Percentiles rank a stretch among this genome's conserved stretches.
These are phyloP conservation scores for Symbiotaphrina buchneri DNA, from an alignment of 495 filamentous ascomycete species.

Conservation along the genomic window DNA sequence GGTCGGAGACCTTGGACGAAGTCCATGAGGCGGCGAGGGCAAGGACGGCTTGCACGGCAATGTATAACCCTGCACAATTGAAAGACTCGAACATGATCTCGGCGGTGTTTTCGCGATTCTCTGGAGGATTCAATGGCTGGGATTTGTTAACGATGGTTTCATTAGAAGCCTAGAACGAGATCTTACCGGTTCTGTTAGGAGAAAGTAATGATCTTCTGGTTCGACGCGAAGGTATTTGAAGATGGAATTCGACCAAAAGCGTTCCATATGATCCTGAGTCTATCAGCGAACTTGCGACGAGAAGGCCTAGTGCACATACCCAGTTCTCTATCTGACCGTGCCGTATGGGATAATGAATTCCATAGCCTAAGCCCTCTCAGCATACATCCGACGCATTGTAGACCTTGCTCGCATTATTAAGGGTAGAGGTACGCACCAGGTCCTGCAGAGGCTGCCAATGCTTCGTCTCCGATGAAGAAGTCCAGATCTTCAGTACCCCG, in stretches of 20 bases:
- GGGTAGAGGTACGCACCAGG: constrained; percentile 31
- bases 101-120: constrained; percentile 96
- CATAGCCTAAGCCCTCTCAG: constrained; percentile 40
- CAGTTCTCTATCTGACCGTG: constrained; percentile 98
- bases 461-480: constrained; percentile 97
- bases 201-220: constrained; percentile 94
- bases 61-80: constrained; percentile 97
- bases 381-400: not conserved
- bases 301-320: constrained; percentile 23
- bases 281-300: not conserved
- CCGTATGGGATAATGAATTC: constrained; percentile 87
- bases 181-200: constrained; percentile 85
- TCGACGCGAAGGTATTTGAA: constrained; percentile 98
- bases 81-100: constrained; percentile 99
- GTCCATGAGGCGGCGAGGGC: constrained; percentile 96
- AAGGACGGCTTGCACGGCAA: constrained; percentile 92
- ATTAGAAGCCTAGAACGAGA: not conserved
- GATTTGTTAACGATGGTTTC: not conserved
- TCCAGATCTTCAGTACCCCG: constrained; percentile 94
- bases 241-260: constrained; percentile 99
- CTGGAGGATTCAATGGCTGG: constrained; percentile 88
- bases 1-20: constrained; percentile 86
- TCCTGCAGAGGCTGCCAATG: constrained; percentile 58
- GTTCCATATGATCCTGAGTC: constrained; percentile 80
- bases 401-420: not conserved